Evolutionary conservation across 2,329 filamentous ascomycete species (phyloP).

Genomic region (Septoria linicola): DNA sequence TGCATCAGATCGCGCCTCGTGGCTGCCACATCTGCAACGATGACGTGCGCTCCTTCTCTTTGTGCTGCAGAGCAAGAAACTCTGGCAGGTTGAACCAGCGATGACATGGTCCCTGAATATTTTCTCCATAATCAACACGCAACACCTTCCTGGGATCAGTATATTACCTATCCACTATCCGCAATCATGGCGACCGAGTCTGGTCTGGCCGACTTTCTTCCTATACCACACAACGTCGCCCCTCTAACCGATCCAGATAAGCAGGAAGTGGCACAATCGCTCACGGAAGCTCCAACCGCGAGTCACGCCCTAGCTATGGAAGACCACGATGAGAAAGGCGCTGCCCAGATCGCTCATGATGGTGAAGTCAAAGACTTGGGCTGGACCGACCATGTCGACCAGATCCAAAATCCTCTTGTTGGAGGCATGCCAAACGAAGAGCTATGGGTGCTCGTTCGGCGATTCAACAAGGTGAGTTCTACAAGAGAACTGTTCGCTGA

Average conservation of each 20-base stretch:
- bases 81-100: no score
- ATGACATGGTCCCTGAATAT: no score
- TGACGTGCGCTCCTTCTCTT: slow-evolving; percentile 1
- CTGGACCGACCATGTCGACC: slow-evolving; percentile 62
- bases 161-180: neutral
- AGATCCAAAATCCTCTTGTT: slow-evolving; percentile 61
- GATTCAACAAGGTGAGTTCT: slow-evolving; percentile 66
- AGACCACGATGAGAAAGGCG: slow-evolving; percentile 50
- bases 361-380: slow-evolving; percentile 64
- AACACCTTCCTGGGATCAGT: neutral
- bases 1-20: slow-evolving; percentile 7
- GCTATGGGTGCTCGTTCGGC: slow-evolving; percentile 67
- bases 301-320: slow-evolving; percentile 50
- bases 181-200: slow-evolving; percentile 12
- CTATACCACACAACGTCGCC: slow-evolving; percentile 36
- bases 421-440: slow-evolving; percentile 70
- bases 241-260: slow-evolving; percentile 37
- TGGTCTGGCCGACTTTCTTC: slow-evolving; percentile 33
- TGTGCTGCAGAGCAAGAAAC: no score
- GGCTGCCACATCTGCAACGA: slow-evolving; percentile 8
- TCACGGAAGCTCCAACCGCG: slow-evolving; percentile 46
- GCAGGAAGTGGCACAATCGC: slow-evolving; percentile 31
- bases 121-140: neutral
- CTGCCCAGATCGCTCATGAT: slow-evolving; percentile 44
- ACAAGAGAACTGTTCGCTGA: no score